phyloP scores from a whole-genome alignment of 2,329 filamentous ascomycete genomes.

The Trichoderma sp. region DNA sequence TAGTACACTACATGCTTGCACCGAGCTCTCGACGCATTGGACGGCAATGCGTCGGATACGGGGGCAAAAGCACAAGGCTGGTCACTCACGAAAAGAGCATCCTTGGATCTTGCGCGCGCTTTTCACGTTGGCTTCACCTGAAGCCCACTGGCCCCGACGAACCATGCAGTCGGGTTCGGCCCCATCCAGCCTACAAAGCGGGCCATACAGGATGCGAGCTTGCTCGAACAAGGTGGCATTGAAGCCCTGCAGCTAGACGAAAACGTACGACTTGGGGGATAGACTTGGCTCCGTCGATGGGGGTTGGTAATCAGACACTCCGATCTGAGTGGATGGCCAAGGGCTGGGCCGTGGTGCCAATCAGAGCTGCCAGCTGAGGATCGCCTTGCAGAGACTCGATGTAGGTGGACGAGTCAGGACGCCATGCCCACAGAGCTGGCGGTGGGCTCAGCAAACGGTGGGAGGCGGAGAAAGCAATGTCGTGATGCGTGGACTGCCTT shows the following conservation, averaged over 20 bases:
- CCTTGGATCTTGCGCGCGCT: conserved; percentile 25
- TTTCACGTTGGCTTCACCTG: conserved; percentile 26
- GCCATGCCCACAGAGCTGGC: neutral
- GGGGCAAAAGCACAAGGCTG: neutral
- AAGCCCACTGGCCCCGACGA: conserved; percentile 25
- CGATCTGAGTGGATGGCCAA: conserved; percentile 18
- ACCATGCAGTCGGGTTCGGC: conserved; percentile 29
- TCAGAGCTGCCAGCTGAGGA: conserved; percentile 22
- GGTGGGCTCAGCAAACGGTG: neutral
- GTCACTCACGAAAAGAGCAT: neutral
- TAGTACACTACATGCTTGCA: too few relatives aligned
- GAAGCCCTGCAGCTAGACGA: conserved; percentile 22
- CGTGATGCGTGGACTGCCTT: neutral
- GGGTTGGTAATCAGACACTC: conserved; percentile 13
- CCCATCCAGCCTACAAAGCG: conserved; percentile 24
- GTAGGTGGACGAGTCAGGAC: neutral
- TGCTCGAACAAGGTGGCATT: conserved; percentile 15
- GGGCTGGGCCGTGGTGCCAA: neutral
- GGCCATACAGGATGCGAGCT: conserved; percentile 19
- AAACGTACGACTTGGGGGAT: conserved; percentile 12
- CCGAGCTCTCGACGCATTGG: neutral
- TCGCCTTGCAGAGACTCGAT: conserved; percentile 4
- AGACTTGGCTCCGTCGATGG: neutral
- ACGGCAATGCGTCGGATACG: neutral
- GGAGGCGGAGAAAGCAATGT: neutral